A percentile compares a stretch with the other conserved stretches of the same genome.
phyloP scores from a whole-genome alignment of 2,329 filamentous ascomycete genomes.

The Dothideomycetidae sp. region DNA sequence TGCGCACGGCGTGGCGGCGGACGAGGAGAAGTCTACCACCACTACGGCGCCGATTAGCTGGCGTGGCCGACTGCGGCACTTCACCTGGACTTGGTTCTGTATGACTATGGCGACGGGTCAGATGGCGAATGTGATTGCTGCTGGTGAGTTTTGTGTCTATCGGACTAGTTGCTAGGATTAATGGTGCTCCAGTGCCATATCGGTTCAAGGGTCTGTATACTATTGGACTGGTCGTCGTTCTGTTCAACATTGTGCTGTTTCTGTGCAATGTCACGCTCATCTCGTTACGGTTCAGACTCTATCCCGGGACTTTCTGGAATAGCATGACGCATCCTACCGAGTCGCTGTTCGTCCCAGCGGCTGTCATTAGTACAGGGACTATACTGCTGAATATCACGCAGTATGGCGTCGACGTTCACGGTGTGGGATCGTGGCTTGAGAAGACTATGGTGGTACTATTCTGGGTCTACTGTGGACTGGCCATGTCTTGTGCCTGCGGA shows the following conservation, averaged over 20 bases:
- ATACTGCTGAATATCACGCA: constrained; percentile 55
- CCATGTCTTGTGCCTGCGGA: constrained; percentile 51
- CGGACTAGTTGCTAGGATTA: too few relatives aligned
- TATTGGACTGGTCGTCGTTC: constrained; percentile 35
- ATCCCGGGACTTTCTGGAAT: constrained; percentile 54
- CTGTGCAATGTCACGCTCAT: constrained; percentile 57
- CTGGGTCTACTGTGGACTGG: constrained; percentile 58
- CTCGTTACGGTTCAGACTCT: constrained; percentile 51
- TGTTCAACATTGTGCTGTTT: constrained; percentile 43
- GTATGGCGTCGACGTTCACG: constrained; percentile 42
- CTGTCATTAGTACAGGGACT: constrained; percentile 50
- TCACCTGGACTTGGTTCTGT: constrained; percentile 69
- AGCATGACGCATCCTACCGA: constrained; percentile 67
- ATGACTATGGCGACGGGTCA: constrained; percentile 49
- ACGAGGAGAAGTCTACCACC: not conserved
- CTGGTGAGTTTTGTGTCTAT: constrained; percentile 37
- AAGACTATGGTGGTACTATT: constrained; percentile 51
- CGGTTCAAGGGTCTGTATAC: constrained; percentile 32
- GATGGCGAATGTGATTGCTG: constrained; percentile 44
- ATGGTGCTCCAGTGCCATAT: constrained; percentile 28
- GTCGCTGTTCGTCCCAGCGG: constrained; percentile 60
- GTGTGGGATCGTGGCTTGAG: constrained; percentile 42
- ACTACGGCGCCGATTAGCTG: constrained; percentile 25
- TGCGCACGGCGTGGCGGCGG: not conserved
- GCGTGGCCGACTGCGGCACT: constrained; percentile 44